A percentile compares a stretch with the other conserved stretches of the same genome.
phyloP scores from a whole-genome alignment of 331 rosid genomes.

The Phaseolus coccineus region DNA sequence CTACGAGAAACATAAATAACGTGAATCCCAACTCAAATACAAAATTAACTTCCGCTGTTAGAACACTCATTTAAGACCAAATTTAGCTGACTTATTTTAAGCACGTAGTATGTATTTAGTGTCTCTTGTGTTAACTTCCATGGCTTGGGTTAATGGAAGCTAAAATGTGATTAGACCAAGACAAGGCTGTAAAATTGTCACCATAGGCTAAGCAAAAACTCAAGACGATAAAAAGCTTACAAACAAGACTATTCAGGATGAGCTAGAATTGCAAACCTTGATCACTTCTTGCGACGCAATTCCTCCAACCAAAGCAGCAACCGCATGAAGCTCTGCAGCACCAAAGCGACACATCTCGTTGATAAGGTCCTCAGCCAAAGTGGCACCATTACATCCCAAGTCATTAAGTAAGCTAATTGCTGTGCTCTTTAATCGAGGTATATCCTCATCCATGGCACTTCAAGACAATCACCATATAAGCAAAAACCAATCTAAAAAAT shows the following conservation, averaged over 20 bases:
- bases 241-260: background rate
- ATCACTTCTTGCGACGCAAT: slow-evolving; percentile 97
- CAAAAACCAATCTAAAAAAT: slow-evolving; percentile 28
- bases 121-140: background rate
- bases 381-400: slow-evolving; percentile 88
- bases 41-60: background rate
- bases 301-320: slow-evolving; percentile 96
- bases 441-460: slow-evolving; percentile 95
- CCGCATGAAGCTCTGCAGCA: slow-evolving; percentile 92
- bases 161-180: slow-evolving; percentile 27
- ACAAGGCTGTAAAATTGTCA: background rate
- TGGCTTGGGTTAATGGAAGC: slow-evolving; percentile 12
- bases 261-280: slow-evolving; percentile 66
- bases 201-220: slow-evolving; percentile 24
- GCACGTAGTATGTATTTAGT: background rate
- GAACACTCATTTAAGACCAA: background rate
- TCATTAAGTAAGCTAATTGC: slow-evolving; percentile 80
- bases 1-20: slow-evolving; percentile 51
- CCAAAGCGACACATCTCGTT: slow-evolving; percentile 99
- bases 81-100: slow-evolving; percentile 8
- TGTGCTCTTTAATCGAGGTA: slow-evolving; percentile 86
- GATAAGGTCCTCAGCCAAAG: slow-evolving; percentile 91
- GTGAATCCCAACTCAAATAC: slow-evolving; percentile 26
- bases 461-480: slow-evolving; percentile 39
- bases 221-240: slow-evolving; percentile 30